Evolutionary conservation across 2,329 filamentous ascomycete genomes (phyloP).

Genomic region (Paecilomyces formosus): DNA sequence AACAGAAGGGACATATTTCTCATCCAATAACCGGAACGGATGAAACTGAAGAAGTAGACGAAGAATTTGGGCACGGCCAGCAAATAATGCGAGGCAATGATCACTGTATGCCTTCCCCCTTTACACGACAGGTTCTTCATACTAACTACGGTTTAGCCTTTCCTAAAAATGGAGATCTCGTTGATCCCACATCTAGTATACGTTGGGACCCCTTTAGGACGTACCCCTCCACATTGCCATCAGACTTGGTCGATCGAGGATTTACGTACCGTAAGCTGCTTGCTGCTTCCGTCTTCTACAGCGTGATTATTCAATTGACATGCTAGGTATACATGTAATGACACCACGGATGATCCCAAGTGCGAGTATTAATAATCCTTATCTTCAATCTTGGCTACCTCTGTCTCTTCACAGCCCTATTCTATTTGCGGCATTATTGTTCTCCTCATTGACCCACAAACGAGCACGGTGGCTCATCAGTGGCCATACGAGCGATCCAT

Average conservation of each 20-base stretch:
- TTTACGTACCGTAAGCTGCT: neutral
- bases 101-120: neutral
- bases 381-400: slow-evolving; percentile 18
- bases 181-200: neutral
- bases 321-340: slow-evolving; percentile 1
- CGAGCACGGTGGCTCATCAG: slow-evolving; percentile 22
- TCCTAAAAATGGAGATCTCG: neutral
- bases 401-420: slow-evolving; percentile 20
- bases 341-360: neutral
- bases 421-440: slow-evolving; percentile 25
- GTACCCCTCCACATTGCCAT: neutral
- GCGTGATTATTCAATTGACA: neutral
- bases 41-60: neutral
- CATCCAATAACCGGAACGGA: neutral
- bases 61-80: neutral
- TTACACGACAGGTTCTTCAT: neutral
- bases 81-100: neutral
- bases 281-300: neutral
- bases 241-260: neutral
- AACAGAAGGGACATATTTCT: neutral
- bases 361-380: neutral
- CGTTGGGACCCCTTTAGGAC: neutral
- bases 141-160: neutral
- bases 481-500: slow-evolving; percentile 12
- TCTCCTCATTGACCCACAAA: slow-evolving; percentile 23